Percentiles rank a stretch among this genome's conserved stretches.
These are phyloP conservation scores for Xylaria sp. DNA, from an alignment of 2,329 filamentous ascomycete genomes.

Conservation along the genomic window DNA sequence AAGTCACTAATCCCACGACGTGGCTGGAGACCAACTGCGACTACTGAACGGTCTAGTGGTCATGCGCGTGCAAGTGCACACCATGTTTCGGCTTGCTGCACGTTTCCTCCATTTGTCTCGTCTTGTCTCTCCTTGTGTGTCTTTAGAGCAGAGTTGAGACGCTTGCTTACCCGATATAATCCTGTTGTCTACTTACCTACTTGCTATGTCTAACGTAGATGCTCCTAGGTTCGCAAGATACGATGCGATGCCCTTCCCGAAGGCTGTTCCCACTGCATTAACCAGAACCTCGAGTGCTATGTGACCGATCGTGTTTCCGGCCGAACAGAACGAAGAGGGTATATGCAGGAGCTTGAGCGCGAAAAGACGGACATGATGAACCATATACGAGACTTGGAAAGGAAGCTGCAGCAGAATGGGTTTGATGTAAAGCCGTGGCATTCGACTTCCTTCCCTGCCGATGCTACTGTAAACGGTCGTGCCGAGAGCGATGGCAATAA, in stretches of 20 bases:
- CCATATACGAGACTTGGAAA: slow-evolving; percentile 75
- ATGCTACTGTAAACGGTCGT: slow-evolving; percentile 45
- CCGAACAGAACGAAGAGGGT: slow-evolving; percentile 80
- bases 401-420: slow-evolving; percentile 69
- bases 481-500: slow-evolving; percentile 44
- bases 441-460: slow-evolving; percentile 49
- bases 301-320: slow-evolving; percentile 90
- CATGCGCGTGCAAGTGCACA: slow-evolving; percentile 34
- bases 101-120: slow-evolving; percentile 21
- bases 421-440: slow-evolving; percentile 68
- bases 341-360: slow-evolving; percentile 79
- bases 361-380: slow-evolving; percentile 75
- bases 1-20: not conserved
- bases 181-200: not conserved
- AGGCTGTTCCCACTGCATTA: slow-evolving; percentile 83
- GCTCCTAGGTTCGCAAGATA: slow-evolving; percentile 77
- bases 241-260: slow-evolving; percentile 83
- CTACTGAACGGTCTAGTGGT: not conserved
- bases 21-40: slow-evolving; percentile 11
- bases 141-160: slow-evolving; percentile 16
- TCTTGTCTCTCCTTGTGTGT: slow-evolving; percentile 13
- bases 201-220: slow-evolving; percentile 39
- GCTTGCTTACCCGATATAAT: not conserved
- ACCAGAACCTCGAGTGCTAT: slow-evolving; percentile 80
- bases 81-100: slow-evolving; percentile 25